Percentiles rank a stretch among this genome's conserved stretches.
Evolutionary conservation across 2,329 filamentous ascomycete genomes (phyloP).

Genomic region (Cyphellophora europaea): DNA sequence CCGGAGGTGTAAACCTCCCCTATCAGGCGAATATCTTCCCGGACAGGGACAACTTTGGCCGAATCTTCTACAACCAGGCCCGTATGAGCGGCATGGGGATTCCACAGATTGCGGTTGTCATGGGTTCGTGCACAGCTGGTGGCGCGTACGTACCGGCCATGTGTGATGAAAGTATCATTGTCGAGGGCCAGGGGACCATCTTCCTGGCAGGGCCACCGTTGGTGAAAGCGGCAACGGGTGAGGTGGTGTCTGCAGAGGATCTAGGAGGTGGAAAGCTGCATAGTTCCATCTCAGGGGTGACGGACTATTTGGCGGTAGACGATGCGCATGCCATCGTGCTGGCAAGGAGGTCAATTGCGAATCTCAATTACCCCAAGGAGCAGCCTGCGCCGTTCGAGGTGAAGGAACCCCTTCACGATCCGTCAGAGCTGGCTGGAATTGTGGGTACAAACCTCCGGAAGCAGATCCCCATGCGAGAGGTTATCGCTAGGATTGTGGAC

Average conservation of each 20-base stretch:
- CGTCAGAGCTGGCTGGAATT: slow-evolving; percentile 75
- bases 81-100: slow-evolving; percentile 83
- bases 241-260: slow-evolving; percentile 83
- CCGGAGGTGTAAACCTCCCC: slow-evolving; percentile 86
- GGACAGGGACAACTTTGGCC: slow-evolving; percentile 87
- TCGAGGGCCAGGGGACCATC: slow-evolving; percentile 90
- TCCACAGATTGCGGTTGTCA: slow-evolving; percentile 88
- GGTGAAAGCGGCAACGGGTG: slow-evolving; percentile 91
- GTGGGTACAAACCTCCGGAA: slow-evolving; percentile 82
- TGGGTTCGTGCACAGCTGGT: slow-evolving; percentile 94
- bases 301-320: slow-evolving; percentile 89
- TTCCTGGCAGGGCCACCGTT: slow-evolving; percentile 91
- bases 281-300: slow-evolving; percentile 82
- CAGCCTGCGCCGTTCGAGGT: slow-evolving; percentile 33
- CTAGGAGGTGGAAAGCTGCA: slow-evolving; percentile 85
- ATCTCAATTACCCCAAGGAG: slow-evolving; percentile 74
- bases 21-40: slow-evolving; percentile 95
- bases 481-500: slow-evolving; percentile 89
- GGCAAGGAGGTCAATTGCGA: slow-evolving; percentile 71
- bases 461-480: slow-evolving; percentile 75
- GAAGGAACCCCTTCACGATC: slow-evolving; percentile 70
- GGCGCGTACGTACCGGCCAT: slow-evolving; percentile 95
- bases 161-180: slow-evolving; percentile 96
- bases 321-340: slow-evolving; percentile 86
- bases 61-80: slow-evolving; percentile 97